phyloP scores from a whole-genome alignment of 768 basidiomycete genomes.

The Tricholoma furcatifolium region DNA sequence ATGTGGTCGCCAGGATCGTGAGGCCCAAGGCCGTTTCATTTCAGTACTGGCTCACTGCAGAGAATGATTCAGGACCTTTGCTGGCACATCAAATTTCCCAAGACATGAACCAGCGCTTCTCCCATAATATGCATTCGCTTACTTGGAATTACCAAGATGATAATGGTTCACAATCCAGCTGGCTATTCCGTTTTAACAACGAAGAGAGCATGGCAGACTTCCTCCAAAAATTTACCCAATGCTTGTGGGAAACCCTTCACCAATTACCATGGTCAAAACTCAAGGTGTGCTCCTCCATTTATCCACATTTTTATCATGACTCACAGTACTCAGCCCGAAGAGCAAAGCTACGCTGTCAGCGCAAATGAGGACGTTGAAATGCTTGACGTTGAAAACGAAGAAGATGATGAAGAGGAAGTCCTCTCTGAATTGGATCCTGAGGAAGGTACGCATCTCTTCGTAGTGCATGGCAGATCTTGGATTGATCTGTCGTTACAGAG shows the following conservation, averaged over 20 bases:
- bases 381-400: constrained; percentile 72
- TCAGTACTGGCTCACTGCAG: constrained; percentile 59
- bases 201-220: constrained; percentile 59
- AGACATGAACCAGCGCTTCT: constrained; percentile 74
- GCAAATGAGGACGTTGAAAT: constrained; percentile 88
- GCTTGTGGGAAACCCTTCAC: constrained; percentile 81
- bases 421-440: constrained; percentile 62
- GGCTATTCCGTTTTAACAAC: constrained; percentile 79
- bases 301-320: constrained; percentile 1
- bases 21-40: constrained; percentile 43
- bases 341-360: constrained; percentile 79
- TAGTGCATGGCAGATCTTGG: background rate
- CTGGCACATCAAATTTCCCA: constrained; percentile 63
- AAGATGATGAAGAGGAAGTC: constrained; percentile 80
- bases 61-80: constrained; percentile 44
- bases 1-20: constrained; percentile 54
- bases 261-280: constrained; percentile 73
- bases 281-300: constrained; percentile 49
- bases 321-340: constrained; percentile 56
- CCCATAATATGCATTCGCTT: constrained; percentile 61
- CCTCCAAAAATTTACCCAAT: constrained; percentile 61
- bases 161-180: constrained; percentile 62
- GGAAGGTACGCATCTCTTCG: constrained; percentile 43
- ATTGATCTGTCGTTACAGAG: constrained; percentile 29
- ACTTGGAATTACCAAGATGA: constrained; percentile 83